Percentiles rank a stretch among this genome's conserved stretches.
Conservation (phyloP, 495 filamentous ascomycete species). For the Melanomma pulvis-pyrius region DNA sequence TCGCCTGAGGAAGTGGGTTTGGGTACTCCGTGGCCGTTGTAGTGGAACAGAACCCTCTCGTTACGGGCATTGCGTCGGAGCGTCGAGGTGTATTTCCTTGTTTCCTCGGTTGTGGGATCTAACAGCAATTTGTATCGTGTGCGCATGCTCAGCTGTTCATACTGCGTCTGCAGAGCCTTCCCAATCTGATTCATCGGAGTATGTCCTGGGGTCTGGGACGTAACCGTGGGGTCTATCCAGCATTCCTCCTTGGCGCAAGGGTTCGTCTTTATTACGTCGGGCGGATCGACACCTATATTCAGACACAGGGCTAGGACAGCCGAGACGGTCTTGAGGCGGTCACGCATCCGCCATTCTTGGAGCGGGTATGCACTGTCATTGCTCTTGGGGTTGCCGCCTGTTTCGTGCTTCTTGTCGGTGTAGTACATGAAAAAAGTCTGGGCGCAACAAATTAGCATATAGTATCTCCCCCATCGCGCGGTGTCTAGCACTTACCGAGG, state of each 20-base stretch:
- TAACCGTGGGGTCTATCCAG: constrained; percentile 89
- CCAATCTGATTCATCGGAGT: constrained; percentile 94
- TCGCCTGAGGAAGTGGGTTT: constrained; percentile 94
- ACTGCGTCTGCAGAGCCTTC: constrained; percentile 91
- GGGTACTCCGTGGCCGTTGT: constrained; percentile 98
- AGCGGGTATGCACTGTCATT: constrained; percentile 62
- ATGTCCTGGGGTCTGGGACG: constrained; percentile 63
- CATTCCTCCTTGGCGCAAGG: constrained; percentile 93
- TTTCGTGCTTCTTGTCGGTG: constrained; percentile 95
- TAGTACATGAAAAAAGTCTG: constrained; percentile 98
- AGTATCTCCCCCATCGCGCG: background rate
- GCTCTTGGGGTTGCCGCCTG: constrained; percentile 85
- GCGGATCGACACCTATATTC: constrained; percentile 96
- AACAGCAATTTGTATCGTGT: constrained; percentile 96
- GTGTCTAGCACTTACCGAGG: constrained; percentile 52
- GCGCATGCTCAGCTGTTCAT: constrained; percentile 89
- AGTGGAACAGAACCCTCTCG: constrained; percentile 93
- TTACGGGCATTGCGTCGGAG: constrained; percentile 90
- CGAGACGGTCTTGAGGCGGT: constrained; percentile 93
- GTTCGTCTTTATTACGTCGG: constrained; percentile 91
- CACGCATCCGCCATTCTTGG: constrained; percentile 95
- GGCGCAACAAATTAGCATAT: constrained; percentile 16
- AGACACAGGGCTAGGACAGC: constrained; percentile 92
- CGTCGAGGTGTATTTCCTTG: constrained; percentile 90
- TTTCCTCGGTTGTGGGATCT: constrained; percentile 95